Percentiles rank a stretch among this genome's conserved stretches.
Evolutionary conservation across 1,284 basidiomycete species (phyloP).

Genomic region (Malassezia slooffiae): DNA sequence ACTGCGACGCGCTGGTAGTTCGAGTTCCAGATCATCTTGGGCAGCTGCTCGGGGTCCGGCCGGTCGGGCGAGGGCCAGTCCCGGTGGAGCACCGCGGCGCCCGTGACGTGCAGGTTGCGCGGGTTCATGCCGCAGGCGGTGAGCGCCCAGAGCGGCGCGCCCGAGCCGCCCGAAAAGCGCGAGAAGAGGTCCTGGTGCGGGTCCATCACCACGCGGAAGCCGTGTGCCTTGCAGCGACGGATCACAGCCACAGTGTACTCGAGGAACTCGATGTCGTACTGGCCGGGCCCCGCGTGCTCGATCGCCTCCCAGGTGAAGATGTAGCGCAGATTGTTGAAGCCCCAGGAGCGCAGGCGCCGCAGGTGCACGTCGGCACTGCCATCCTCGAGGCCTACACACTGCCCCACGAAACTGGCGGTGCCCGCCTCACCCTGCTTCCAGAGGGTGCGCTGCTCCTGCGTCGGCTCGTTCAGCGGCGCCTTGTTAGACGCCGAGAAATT

Average conservation of each 20-base stretch:
- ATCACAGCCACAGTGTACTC: constrained; percentile 80
- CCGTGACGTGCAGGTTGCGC: constrained; percentile 68
- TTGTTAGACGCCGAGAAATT: constrained; percentile 84
- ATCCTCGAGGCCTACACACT: constrained; percentile 66
- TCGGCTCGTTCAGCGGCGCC: constrained; percentile 62
- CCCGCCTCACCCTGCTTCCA: too few species aligned
- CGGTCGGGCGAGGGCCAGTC: constrained; percentile 63
- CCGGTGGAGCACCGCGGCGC: constrained; percentile 73
- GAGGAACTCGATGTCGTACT: constrained; percentile 83
- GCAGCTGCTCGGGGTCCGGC: constrained; percentile 63
- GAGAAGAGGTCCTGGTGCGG: constrained; percentile 97
- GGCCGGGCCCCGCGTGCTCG: constrained; percentile 84
- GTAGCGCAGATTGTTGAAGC: constrained; percentile 84
- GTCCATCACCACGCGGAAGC: constrained; percentile 88
- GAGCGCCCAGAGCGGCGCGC: constrained; percentile 89
- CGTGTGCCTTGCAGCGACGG: constrained; percentile 79
- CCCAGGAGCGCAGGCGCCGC: constrained; percentile 74
- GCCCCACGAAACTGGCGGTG: constrained; percentile 60
- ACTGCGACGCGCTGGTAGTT: constrained; percentile 81
- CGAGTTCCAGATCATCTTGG: constrained; percentile 90
- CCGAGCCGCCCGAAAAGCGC: constrained; percentile 87
- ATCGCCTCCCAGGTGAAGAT: constrained; percentile 88
- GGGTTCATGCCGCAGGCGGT: constrained; percentile 84
- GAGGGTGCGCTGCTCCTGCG: constrained; percentile 34
- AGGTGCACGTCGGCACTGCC: constrained; percentile 80